Percentiles rank a stretch among this genome's conserved stretches.
phyloP scores from a whole-genome alignment of 1,284 basidiomycete species.

The Leccinum solheimii region DNA sequence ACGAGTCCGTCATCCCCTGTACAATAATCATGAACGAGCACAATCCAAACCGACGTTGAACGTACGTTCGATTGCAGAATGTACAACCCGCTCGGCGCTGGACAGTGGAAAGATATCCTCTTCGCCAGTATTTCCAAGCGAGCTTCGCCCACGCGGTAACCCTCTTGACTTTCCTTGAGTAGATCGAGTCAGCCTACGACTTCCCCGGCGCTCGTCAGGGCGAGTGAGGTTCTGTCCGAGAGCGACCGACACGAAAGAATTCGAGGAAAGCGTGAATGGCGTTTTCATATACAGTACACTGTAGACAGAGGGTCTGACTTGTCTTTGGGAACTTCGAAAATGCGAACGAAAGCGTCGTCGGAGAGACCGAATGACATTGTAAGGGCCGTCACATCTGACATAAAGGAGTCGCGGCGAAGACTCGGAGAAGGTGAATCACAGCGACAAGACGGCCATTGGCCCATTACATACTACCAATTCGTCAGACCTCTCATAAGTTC shows the following conservation, averaged over 20 bases:
- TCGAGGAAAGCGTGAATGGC: conserved; percentile 53
- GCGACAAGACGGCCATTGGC: too few relatives aligned
- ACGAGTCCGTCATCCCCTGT: conserved; percentile 68
- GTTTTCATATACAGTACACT: conserved; percentile 40
- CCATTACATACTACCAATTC: too few relatives aligned
- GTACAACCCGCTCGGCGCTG: conserved; percentile 59
- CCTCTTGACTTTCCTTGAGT: conserved; percentile 61
- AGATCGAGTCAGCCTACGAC: conserved; percentile 47
- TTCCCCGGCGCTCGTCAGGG: too few relatives aligned
- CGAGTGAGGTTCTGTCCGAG: conserved; percentile 72
- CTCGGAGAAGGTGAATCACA: too few relatives aligned
- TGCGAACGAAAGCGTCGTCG: too few relatives aligned
- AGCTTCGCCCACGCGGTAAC: conserved; percentile 75
- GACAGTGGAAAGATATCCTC: conserved; percentile 61
- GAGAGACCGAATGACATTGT: too few relatives aligned
- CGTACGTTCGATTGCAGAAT: conserved; percentile 64
- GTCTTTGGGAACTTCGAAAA: too few relatives aligned
- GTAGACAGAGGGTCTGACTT: too few relatives aligned
- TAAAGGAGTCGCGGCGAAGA: too few relatives aligned
- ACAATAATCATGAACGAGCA: conserved; percentile 11
- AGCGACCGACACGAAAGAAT: conserved; percentile 64
- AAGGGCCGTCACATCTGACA: too few relatives aligned
- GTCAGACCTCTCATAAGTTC: too few relatives aligned
- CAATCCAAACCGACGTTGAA: conserved; percentile 44
- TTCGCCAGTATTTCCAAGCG: conserved; percentile 78